Base-by-base conservation (phyloP, 768 basidiomycete genomes). In the Leccinellum luteum region DNA sequence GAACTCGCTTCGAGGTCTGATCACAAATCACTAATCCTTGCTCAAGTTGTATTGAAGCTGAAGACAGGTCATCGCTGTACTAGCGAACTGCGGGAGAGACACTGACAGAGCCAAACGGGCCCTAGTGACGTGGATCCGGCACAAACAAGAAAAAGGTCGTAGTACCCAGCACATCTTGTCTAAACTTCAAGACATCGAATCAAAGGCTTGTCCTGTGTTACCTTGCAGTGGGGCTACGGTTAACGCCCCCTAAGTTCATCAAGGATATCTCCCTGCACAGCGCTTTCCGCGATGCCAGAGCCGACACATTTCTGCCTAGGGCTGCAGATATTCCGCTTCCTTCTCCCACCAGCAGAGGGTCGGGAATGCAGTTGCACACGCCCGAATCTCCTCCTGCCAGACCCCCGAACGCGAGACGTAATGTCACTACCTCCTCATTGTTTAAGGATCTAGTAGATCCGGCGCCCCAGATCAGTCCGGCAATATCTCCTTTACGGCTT, bases 241-340 rank as follows among this genome's bases (percentile, higher is more conserved):
- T 61, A 28, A 59, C 47, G 3, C 12, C 50, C 48, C 5, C 5
- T 38, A 54, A 72, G 73, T 72, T 73, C 56, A 69, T 74, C 59
- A 65, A 53, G 51, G 71, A 72, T 51, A 19, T n/a, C 5, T 60
- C 62, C 41, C 48, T 72, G 0, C 71, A 72, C 41, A 34, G 44
- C 30, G 71, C 73, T n/a, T 72, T 72, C 25, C 71, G 72, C 23
- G 69, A 74, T 44, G 71, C 71, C 14, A 70, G 71, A 57, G 71
- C 71, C 28, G 52, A 57, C 43, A 72, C 71, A 0, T 66, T 13
- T 38, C 59, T 72, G 3, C 71, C 71, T 6, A 64, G 64, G 19
- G 52, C 73, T 2, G 65, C 54, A 0, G 64, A 65, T 53, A 55
- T 72, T 13, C 71, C 69, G 0, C 69, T 65, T n/a, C 71, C 67